Base-by-base conservation (phyloP, 805 yeast species). In the Candida glaebosa region DNA sequence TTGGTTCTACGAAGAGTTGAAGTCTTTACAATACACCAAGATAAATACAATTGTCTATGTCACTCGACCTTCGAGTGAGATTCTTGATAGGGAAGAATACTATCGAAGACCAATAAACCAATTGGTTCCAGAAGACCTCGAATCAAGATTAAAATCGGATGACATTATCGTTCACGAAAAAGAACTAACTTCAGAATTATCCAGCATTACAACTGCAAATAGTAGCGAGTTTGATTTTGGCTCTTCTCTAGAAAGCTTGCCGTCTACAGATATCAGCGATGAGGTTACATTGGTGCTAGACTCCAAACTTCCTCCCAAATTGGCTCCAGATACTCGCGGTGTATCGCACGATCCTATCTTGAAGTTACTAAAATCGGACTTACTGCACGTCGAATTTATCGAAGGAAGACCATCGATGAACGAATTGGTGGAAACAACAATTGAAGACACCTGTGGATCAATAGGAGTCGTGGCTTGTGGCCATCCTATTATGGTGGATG, bases 381-480 rank as follows among this genome's bases (percentile, higher is more conserved):
- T 62, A 16, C 42, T 53, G n/a, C 65, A 67, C 45, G 50, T 74
- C 32, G 63, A 59, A 19, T 71, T 75, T 52, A 57, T 61, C 44
- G 54, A 60, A 24, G 75, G 77, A 3, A 65, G 84, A 49, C 86
- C 87, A 1, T 53, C 65, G 38, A 44, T 81, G 32, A 59, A 59
- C 1, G 51, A 53, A 3, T 43, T 78, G 2, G 65, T 81, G 0
- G 42, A 48, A 3, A 43, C 60, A 1, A 73, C 67, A 35, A 55
- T 74, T 4, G 51, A 59, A 5, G 60, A 61, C 17, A 59, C 74
- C 1, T 32, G 46, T 1, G 75, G 79, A 0, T 63, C 81, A 2
- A 55, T 73, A n/a, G 76, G 76, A 0, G 69, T 83, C 32, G 63
- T 81, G 31, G 65, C 77, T 12, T 83, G 89, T 64, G 89, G 88